Percentiles rank a stretch among this genome's conserved stretches.
Conservation (phyloP, 1,284 basidiomycete species). For the Xerocomus nothofagi region DNA sequence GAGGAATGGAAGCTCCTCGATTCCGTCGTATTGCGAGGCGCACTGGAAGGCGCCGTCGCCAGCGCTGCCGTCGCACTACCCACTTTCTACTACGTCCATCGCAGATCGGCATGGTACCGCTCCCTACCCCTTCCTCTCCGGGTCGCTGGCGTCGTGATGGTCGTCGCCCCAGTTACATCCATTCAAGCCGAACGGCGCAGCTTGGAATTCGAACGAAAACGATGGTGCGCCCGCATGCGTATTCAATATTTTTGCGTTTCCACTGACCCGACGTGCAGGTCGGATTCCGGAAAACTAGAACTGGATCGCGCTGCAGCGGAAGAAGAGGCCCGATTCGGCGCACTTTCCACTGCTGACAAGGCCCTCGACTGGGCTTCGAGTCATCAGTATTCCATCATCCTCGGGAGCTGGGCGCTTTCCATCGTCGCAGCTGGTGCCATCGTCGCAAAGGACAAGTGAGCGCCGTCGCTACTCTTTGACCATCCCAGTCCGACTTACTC, state of each 20-base stretch:
- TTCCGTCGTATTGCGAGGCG: constrained; percentile 57
- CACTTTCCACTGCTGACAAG: constrained; percentile 60
- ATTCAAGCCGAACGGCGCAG: constrained; percentile 83
- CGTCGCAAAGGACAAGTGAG: constrained; percentile 68
- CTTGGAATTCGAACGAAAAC: constrained; percentile 66
- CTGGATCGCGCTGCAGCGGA: constrained; percentile 53
- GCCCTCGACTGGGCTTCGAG: constrained; percentile 71
- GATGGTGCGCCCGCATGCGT: constrained; percentile 12
- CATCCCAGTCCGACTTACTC: not conserved
- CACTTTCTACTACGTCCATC: constrained; percentile 57
- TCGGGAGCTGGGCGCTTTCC: constrained; percentile 78
- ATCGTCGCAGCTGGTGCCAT: constrained; percentile 72
- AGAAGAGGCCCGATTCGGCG: constrained; percentile 57
- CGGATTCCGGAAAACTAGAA: constrained; percentile 58
- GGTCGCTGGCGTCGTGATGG: constrained; percentile 67
- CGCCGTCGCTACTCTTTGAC: not conserved
- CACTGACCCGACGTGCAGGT: constrained; percentile 36
- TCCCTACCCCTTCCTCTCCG: constrained; percentile 75
- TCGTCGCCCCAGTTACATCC: constrained; percentile 69
- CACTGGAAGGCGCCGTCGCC: constrained; percentile 58
- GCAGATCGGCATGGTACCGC: constrained; percentile 64
- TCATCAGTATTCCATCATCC: constrained; percentile 81
- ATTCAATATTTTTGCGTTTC: not conserved
- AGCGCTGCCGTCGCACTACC: constrained; percentile 57
- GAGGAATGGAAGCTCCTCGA: constrained; percentile 57